These are phyloP conservation scores for Monosporascus cannonballus DNA, from an alignment of 2,329 filamentous ascomycete species.

Conservation along the genomic window DNA sequence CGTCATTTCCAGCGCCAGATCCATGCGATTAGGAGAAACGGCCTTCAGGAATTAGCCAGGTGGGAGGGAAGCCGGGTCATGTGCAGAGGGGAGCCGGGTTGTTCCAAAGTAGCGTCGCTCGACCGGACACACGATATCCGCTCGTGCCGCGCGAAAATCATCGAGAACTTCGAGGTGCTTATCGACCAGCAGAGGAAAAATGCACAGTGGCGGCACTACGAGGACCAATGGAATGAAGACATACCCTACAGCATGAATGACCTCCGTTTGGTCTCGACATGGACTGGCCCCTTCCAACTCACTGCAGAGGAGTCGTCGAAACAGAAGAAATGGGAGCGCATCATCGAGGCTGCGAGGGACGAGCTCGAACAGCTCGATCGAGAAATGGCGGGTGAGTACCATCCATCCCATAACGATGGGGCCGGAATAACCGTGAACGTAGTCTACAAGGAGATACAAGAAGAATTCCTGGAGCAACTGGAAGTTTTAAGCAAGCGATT, in stretches of 20 bases:
- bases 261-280: slow-evolving; percentile 30
- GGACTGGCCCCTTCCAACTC: slow-evolving; percentile 31
- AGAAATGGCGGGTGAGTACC: slow-evolving; percentile 29
- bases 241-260: slow-evolving; percentile 20
- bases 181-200: slow-evolving; percentile 18
- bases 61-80: slow-evolving; percentile 10
- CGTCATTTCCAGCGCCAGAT: slow-evolving; percentile 35
- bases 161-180: slow-evolving; percentile 12
- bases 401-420: not conserved
- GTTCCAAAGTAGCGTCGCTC: slow-evolving; percentile 16
- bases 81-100: slow-evolving; percentile 16
- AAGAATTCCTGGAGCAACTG: slow-evolving; percentile 13
- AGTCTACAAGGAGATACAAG: slow-evolving; percentile 14
- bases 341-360: slow-evolving; percentile 26
- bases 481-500: slow-evolving; percentile 21
- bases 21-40: slow-evolving; percentile 14
- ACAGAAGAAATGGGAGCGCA: slow-evolving; percentile 25
- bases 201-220: slow-evolving; percentile 22
- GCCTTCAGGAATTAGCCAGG: slow-evolving; percentile 14
- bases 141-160: slow-evolving; percentile 18
- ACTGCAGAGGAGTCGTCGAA: slow-evolving; percentile 26
- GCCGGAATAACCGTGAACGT: slow-evolving; percentile 6
- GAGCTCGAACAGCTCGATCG: slow-evolving; percentile 28
- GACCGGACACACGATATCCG: slow-evolving; percentile 15
- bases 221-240: slow-evolving; percentile 12